Base-by-base conservation (phyloP, 2,329 filamentous ascomycete genomes). In the Fusarium metavorans region DNA sequence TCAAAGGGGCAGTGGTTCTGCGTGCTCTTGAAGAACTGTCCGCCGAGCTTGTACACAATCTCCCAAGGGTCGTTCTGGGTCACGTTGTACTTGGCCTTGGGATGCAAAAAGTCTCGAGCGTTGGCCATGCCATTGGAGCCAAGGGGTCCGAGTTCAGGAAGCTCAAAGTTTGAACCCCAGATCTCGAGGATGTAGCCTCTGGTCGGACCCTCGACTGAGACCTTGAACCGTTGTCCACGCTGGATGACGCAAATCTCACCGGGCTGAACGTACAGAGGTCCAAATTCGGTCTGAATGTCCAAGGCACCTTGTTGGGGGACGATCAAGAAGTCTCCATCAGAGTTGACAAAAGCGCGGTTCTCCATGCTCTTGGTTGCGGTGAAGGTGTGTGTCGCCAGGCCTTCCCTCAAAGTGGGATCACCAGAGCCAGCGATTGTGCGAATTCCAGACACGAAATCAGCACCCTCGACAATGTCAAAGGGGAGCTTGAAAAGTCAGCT, bases 1-100 rank as follows among this genome's bases (percentile, higher is more conserved):
- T 94, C 92, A 77, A 93, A 94, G 0, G 92, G 92, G 3, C 88
- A 91, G 78, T 93, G 92, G 25, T 84, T 85, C 78, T 94, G 92
- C 25, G 85, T 86, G 64, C 88, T 90, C 25, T 83, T 84, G 77
- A 92, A 92, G 41, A 92, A 87, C 48, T 87, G 86, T 2, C 91
- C 91, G 1, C 86, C 87, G 54, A 93, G 88, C 77, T 93, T 93
- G 74, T 88, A 88, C 1, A 92, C 83, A 2, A 93, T 84, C 23
- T 86, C 84, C 86, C 91, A 91, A 59, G 85, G 84, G 1, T 85
- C 85, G 35, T 86, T 83, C n/a, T 88, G 87, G 4, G 70, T 77
- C n/a, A 87, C 80, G 37, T 91, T 87, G 70, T 91, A 93, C 34
- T 83, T 81, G 0, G 92, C 92, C 6, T 89, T 84, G 0, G 92